Percentiles rank a stretch among this genome's conserved stretches.
Conservation (phyloP, 2,329 filamentous ascomycete genomes). For the Chaetoscypha palmicola region DNA sequence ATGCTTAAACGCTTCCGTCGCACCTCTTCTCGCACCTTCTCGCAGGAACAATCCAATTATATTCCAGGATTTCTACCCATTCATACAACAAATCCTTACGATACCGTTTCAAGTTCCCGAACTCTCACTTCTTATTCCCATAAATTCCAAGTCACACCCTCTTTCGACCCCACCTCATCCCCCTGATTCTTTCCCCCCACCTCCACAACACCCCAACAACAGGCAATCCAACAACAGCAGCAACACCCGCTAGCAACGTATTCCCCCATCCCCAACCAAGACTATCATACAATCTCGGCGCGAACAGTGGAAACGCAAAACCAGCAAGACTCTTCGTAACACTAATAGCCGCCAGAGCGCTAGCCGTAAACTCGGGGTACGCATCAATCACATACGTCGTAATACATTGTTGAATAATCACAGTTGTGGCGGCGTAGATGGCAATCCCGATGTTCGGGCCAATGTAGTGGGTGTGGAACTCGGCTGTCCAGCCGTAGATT, state of each 20-base stretch:
- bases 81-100: no score
- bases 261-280: constrained; percentile 41
- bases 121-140: no score
- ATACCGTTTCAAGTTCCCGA: no score
- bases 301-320: constrained; percentile 12
- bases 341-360: constrained; percentile 32
- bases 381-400: constrained; percentile 47
- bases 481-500: constrained; percentile 49
- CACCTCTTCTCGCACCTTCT: no score
- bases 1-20: no score
- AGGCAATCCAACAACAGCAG: constrained; percentile 41
- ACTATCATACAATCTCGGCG: constrained; percentile 10
- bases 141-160: background rate
- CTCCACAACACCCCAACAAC: constrained; percentile 36
- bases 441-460: constrained; percentile 46
- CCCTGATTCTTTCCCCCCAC: constrained; percentile 30
- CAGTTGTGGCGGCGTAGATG: constrained; percentile 42
- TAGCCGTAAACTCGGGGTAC: constrained; percentile 25
- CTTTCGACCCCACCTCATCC: constrained; percentile 25
- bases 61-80: no score
- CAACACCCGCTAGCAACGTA: constrained; percentile 39
- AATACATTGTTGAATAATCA: constrained; percentile 20
- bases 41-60: no score
- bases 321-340: constrained; percentile 13
- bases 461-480: constrained; percentile 45